Conservation (phyloP, 148 eudicot species). For the Rhododendron ovatum region DNA sequence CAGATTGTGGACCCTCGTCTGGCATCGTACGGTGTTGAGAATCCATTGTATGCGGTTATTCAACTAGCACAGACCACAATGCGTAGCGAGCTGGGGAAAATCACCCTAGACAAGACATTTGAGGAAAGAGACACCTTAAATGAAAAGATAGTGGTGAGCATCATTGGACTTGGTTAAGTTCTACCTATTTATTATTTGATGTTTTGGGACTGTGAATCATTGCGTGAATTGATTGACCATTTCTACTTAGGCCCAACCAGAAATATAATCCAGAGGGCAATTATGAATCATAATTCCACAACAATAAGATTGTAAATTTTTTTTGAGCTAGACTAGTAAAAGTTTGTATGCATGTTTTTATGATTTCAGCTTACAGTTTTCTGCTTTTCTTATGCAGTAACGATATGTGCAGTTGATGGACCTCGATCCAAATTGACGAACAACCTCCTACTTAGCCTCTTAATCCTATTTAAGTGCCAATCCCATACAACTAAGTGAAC, state of each 20-base stretch:
- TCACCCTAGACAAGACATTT: constrained; percentile 88
- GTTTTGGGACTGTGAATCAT: background rate
- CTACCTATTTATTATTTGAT: background rate
- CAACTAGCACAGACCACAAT: constrained; percentile 93
- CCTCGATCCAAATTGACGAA: background rate
- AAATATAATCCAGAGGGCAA: background rate
- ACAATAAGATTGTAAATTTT: background rate
- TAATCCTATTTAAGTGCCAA: background rate
- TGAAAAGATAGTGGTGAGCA: constrained; percentile 83
- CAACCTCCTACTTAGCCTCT: background rate
- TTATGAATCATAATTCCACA: background rate
- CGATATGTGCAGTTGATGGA: background rate
- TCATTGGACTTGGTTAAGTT: background rate
- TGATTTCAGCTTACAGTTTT: background rate
- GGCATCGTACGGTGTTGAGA: constrained; percentile 94
- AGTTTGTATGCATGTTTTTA: background rate
- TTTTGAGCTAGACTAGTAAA: background rate
- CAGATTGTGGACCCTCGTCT: constrained; percentile 74
- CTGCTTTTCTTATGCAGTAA: background rate
- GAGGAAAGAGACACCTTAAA: constrained; percentile 91
- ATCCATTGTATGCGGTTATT: constrained; percentile 76
- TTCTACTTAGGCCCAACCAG: background rate
- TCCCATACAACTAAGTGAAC: background rate
- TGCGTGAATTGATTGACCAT: background rate
- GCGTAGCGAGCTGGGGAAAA: constrained; percentile 93